phyloP scores from a whole-genome alignment of 768 basidiomycete species.

The Leccinum ochraceum region DNA sequence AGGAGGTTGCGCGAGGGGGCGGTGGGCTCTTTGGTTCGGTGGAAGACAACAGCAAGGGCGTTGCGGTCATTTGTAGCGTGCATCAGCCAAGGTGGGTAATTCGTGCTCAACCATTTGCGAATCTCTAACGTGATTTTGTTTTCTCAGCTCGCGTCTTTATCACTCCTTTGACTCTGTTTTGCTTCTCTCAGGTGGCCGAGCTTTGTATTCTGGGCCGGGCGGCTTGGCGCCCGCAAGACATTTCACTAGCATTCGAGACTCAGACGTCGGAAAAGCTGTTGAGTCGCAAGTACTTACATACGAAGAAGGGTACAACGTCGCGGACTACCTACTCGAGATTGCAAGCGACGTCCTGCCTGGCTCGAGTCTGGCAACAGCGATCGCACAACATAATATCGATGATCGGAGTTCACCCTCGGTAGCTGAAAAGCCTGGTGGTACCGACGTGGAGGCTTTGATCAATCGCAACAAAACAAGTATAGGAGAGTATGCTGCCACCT shows the following conservation, averaged over 20 bases:
- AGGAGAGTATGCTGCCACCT: conserved; percentile 65
- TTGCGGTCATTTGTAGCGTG: conserved; percentile 83
- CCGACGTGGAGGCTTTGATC: conserved; percentile 24
- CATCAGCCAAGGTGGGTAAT: conserved; percentile 75
- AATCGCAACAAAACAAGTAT: conserved; percentile 17
- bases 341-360: conserved; percentile 64
- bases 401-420: neutral
- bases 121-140: neutral
- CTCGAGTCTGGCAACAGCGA: conserved; percentile 39
- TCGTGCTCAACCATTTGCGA: neutral
- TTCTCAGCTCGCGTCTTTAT: conserved; percentile 71
- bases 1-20: conserved; percentile 62
- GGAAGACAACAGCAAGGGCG: conserved; percentile 53
- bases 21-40: conserved; percentile 24
- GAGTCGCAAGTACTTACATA: conserved; percentile 48
- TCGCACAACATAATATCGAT: conserved; percentile 6
- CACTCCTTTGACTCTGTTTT: conserved; percentile 83
- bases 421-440: conserved; percentile 16
- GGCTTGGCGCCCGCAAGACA: conserved; percentile 66
- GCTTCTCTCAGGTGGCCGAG: conserved; percentile 73
- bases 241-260: conserved; percentile 45
- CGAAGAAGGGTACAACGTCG: conserved; percentile 85
- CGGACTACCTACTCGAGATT: conserved; percentile 89
- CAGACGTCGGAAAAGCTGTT: conserved; percentile 36
- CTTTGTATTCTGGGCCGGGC: conserved; percentile 80